Conservation (phyloP, 805 yeast species). For the Candida ipomoeae region DNA sequence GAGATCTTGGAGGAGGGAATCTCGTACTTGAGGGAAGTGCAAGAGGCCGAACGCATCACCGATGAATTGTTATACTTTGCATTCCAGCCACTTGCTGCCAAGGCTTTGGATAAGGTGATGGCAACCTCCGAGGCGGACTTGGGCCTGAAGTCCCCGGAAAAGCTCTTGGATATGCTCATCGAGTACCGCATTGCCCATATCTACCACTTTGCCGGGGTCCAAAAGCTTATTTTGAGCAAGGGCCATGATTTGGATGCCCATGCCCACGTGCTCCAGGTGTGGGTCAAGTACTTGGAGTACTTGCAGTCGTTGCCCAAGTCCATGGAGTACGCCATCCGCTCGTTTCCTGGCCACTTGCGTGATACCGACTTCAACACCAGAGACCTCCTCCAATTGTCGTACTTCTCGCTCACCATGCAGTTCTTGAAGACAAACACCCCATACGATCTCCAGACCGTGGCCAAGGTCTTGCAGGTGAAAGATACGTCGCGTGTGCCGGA, state of each 20-base stretch:
- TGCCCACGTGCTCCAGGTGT: constrained; percentile 25
- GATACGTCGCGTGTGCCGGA: constrained; percentile 18
- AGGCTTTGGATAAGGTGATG: constrained; percentile 18
- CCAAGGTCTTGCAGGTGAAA: constrained; percentile 25
- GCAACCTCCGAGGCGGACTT: constrained; percentile 14
- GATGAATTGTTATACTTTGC: constrained; percentile 21
- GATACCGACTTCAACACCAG: constrained; percentile 15
- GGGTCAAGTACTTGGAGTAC: constrained; percentile 35
- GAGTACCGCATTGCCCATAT: constrained; percentile 30
- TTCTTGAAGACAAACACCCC: constrained; percentile 23
- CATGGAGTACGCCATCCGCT: constrained; percentile 5
- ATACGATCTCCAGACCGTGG: constrained; percentile 23
- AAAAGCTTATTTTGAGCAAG: constrained; percentile 12
- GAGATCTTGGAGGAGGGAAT: constrained; percentile 41
- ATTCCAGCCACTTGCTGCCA: constrained; percentile 28
- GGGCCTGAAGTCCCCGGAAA: constrained; percentile 12
- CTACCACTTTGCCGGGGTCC: constrained; percentile 27
- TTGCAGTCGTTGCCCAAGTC: constrained; percentile 8
- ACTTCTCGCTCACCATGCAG: constrained; percentile 32
- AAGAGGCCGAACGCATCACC: constrained; percentile 28
- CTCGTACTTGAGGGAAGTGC: constrained; percentile 35
- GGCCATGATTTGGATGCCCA: constrained; percentile 13
- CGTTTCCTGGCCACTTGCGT: constrained; percentile 7
- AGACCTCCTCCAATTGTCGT: constrained; percentile 25
- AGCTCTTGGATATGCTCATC: constrained; percentile 26